Conservation (phyloP, 2,329 filamentous ascomycete genomes). For the Colletotrichum chrysophilum region DNA sequence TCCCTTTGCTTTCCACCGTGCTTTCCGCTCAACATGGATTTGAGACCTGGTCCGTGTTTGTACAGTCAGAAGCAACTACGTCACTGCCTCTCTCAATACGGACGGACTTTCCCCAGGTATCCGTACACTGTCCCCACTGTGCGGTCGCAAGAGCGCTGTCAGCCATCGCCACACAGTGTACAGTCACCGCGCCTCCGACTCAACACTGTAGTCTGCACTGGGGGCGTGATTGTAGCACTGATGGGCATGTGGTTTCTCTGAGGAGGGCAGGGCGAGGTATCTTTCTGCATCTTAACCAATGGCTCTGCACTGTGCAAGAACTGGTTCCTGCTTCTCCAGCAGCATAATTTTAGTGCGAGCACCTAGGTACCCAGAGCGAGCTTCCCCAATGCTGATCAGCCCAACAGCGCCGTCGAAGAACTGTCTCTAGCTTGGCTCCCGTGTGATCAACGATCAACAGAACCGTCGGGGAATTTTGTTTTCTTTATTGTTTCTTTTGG, state of each 20-base stretch:
- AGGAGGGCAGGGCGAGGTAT: not conserved
- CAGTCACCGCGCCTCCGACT: rapidly evolving
- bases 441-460: constrained; percentile 17
- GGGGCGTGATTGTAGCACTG: not conserved
- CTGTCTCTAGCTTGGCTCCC: constrained; percentile 5
- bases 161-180: not conserved
- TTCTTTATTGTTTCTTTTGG: constrained; percentile 8
- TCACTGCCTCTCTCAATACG: constrained; percentile 1
- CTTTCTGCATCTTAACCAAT: not conserved
- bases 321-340: not conserved
- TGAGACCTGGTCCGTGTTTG: not conserved
- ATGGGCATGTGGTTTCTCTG: not conserved
- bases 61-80: not conserved
- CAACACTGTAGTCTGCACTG: not conserved
- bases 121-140: constrained; percentile 12
- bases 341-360: constrained; percentile 1
- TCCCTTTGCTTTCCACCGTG: not conserved
- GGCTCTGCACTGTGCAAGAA: not conserved
- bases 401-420: constrained; percentile 16
- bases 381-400: not conserved
- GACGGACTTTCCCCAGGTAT: constrained; percentile 15
- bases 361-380: not conserved
- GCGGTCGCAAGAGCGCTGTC: not conserved
- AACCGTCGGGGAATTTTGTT: constrained; percentile 1
- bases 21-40: not conserved